Conservation (phyloP, 2,329 filamentous ascomycete genomes). For the Fusarium aywerte region DNA sequence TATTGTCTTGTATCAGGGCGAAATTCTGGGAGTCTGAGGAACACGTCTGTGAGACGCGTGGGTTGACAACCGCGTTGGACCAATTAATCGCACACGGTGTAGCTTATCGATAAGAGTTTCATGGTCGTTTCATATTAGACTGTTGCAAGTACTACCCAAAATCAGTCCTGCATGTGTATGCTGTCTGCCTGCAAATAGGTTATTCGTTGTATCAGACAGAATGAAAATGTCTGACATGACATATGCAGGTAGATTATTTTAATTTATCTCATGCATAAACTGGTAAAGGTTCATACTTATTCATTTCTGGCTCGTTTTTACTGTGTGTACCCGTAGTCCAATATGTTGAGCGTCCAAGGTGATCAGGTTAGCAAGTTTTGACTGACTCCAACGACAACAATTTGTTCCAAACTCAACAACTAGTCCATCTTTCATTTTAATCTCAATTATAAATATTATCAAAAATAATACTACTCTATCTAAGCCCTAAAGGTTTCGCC, state of each 20-base stretch:
- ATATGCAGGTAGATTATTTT: no score
- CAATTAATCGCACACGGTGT: background rate
- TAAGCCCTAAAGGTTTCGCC: conserved; percentile 1
- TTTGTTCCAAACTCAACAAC: background rate
- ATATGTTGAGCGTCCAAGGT: no score
- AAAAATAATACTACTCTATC: conserved; percentile 7
- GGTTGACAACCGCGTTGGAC: background rate
- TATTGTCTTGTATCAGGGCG: background rate
- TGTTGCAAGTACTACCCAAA: background rate
- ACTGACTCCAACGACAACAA: background rate
- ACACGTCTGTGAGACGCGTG: background rate
- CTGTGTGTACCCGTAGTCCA: no score
- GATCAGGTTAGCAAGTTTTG: no score
- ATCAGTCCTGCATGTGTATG: background rate
- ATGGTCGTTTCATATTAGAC: background rate
- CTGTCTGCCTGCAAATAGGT: no score
- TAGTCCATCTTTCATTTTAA: background rate
- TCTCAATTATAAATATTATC: conserved; percentile 7
- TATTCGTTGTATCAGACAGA: no score
- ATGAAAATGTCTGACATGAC: no score
- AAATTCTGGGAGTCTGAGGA: background rate
- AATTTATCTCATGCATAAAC: no score
- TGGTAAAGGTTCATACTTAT: no score
- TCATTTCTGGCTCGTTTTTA: no score
- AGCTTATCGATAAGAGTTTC: conserved; percentile 1